Base-by-base conservation (phyloP, 2,329 filamentous ascomycete species). In the Sphaerulina populicola region DNA sequence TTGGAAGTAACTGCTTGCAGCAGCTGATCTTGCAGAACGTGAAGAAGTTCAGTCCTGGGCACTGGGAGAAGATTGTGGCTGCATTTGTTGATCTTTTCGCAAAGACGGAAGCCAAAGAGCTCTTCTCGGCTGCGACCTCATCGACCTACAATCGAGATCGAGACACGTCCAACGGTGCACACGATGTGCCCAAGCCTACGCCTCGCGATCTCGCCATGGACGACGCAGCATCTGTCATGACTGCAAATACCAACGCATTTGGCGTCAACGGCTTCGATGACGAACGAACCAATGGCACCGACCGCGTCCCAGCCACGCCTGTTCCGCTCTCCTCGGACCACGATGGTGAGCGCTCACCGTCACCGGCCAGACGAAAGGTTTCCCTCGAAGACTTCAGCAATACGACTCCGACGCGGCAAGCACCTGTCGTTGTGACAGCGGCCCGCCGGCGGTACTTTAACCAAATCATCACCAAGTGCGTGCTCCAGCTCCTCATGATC, bases 381-480 rank as follows among this genome's bases (percentile, higher is more conserved):
- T 55, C 62, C 29, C 76, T 95, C 1, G 93, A 98, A 67, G 90
- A 97, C 66, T 97, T 94, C 84, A 41, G 52, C 57, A 87, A 88
- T 4, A 77, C 83, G 35, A 79, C 80, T 2, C 47, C 62, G 5
- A 31, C 89, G 11, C 89, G 94, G 67, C 88, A 93, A 68, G 88
- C 94, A 53, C 88, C 91, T 0, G 79, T 95, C 5, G 86, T 94
- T 1, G 91, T 99, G 4, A 97, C 93, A 1, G 88, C 89, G 2
- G 89, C 93, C 0, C 86, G 93, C 23, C 82, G 93, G 33, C 85
- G 90, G 47, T 96, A 96, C 74, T 98, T 98, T 77, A 98, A 98
- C 72, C 87, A 91, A 60, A 99, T 99, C 69, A 99, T 99, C 69
- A 96, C 91, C 11, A 91, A 94, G 60, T 99, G 93, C 67, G 94